Evolutionary conservation across 176 grass and related monocot species (phyloP).

Genomic region (Aegilops umbellulata): DNA sequence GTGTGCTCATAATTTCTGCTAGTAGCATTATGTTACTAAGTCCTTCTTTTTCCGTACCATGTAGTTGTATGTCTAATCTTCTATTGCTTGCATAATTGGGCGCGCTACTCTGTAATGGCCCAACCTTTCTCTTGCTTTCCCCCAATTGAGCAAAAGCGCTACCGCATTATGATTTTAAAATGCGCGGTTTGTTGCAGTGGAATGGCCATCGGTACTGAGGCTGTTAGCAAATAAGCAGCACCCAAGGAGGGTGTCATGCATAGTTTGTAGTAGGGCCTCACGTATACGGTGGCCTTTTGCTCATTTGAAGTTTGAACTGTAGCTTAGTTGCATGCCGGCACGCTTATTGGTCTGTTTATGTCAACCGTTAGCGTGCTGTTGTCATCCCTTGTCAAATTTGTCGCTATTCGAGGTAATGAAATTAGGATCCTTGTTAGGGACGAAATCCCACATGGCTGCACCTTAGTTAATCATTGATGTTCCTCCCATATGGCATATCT

Average conservation of each 20-base stretch:
- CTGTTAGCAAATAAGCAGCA: not conserved
- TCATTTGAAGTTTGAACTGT: constrained; percentile 1
- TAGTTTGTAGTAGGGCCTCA: not conserved
- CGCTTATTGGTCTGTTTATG: constrained; percentile 24
- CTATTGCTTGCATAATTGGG: constrained; percentile 1
- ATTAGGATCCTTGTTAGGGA: constrained; percentile 39
- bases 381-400: constrained; percentile 33
- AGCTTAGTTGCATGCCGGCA: not conserved
- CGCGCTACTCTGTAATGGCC: constrained; percentile 16
- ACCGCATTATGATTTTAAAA: not conserved
- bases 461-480: constrained; percentile 36
- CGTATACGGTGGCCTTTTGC: not conserved
- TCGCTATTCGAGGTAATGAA: constrained; percentile 24
- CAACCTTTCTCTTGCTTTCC: not conserved
- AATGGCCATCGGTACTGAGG: not conserved
- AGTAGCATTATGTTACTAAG: not conserved
- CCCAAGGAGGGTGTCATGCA: not conserved
- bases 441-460: constrained; percentile 36
- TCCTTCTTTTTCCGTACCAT: not conserved
- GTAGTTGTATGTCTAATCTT: not conserved
- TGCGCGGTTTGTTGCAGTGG: not conserved
- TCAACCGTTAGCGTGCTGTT: constrained; percentile 9
- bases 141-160: constrained; percentile 26
- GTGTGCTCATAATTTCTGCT: constrained; percentile 2
- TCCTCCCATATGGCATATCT: constrained; percentile 31